Evolutionary conservation across 2,329 filamentous ascomycete genomes (phyloP).

Genomic region (Exserohilum rostratum): DNA sequence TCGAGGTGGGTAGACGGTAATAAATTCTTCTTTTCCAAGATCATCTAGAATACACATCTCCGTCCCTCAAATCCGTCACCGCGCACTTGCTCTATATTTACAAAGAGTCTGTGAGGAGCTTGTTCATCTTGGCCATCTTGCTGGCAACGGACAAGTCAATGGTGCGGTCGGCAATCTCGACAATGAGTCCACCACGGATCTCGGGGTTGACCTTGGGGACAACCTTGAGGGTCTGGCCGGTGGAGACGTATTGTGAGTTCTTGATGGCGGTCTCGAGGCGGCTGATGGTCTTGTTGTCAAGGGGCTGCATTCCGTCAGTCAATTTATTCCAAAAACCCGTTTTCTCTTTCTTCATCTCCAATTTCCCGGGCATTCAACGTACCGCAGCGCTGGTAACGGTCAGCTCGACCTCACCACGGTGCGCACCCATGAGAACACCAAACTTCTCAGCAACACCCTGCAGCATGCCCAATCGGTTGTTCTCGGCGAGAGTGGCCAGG

Average conservation of each 20-base stretch:
- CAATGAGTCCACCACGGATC: conserved; percentile 89
- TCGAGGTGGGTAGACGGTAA: conserved; percentile 12
- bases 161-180: conserved; percentile 96
- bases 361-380: conserved; percentile 47
- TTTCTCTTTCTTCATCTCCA: neutral
- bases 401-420: conserved; percentile 92
- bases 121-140: conserved; percentile 99
- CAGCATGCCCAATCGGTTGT: conserved; percentile 90
- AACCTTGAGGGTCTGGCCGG: conserved; percentile 98
- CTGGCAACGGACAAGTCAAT: conserved; percentile 95
- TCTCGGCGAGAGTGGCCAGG: conserved; percentile 85
- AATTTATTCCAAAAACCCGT: neutral
- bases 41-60: conserved; percentile 47
- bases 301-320: conserved; percentile 61
- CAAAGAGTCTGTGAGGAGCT: conserved; percentile 94
- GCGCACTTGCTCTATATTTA: conserved; percentile 64
- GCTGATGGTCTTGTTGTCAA: conserved; percentile 84
- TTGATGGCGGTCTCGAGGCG: conserved; percentile 85
- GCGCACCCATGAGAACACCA: conserved; percentile 80
- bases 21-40: conserved; percentile 34
- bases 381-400: conserved; percentile 88
- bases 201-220: conserved; percentile 94
- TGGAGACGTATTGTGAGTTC: conserved; percentile 86
- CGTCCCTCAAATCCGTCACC: conserved; percentile 21
- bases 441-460: conserved; percentile 88